A percentile compares a stretch with the other conserved stretches of the same genome.
These are phyloP conservation scores for Trichoderma asperellum DNA, from an alignment of 2,329 filamentous ascomycete species.

Conservation along the genomic window DNA sequence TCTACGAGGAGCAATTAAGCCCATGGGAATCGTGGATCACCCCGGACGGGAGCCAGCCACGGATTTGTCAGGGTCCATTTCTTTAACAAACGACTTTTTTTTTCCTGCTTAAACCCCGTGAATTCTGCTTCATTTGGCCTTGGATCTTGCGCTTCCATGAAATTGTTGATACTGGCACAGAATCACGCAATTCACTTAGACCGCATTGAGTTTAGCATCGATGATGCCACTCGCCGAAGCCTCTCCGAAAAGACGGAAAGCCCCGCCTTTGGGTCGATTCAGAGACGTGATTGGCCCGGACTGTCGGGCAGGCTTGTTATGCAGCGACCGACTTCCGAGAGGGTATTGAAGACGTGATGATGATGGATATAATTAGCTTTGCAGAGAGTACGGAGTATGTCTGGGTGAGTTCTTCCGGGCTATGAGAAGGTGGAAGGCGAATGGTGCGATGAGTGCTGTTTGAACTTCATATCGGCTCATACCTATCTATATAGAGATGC, in stretches of 20 bases:
- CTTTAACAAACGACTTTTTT: constrained; percentile 26
- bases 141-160: constrained; percentile 21
- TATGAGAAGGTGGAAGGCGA: not conserved
- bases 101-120: constrained; percentile 15
- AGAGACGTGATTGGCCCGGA: constrained; percentile 25
- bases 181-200: constrained; percentile 48
- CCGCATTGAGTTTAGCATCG: constrained; percentile 40
- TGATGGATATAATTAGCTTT: not conserved
- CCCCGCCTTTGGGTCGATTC: constrained; percentile 45
- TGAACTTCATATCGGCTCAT: no score
- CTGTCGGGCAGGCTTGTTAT: constrained; percentile 19
- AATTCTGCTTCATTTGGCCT: constrained; percentile 25
- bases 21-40: constrained; percentile 20
- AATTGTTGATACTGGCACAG: constrained; percentile 45
- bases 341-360: not conserved
- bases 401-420: not conserved
- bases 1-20: constrained; percentile 28
- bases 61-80: constrained; percentile 36
- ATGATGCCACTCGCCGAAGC: constrained; percentile 36
- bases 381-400: not conserved
- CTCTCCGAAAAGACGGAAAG: constrained; percentile 28
- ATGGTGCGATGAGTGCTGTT: not conserved
- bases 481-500: not conserved
- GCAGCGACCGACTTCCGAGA: constrained; percentile 29
- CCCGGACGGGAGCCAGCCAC: constrained; percentile 34